phyloP scores from a whole-genome alignment of 371 early-diverging fungal genomes.

The Syncephalastrum monosporum region DNA sequence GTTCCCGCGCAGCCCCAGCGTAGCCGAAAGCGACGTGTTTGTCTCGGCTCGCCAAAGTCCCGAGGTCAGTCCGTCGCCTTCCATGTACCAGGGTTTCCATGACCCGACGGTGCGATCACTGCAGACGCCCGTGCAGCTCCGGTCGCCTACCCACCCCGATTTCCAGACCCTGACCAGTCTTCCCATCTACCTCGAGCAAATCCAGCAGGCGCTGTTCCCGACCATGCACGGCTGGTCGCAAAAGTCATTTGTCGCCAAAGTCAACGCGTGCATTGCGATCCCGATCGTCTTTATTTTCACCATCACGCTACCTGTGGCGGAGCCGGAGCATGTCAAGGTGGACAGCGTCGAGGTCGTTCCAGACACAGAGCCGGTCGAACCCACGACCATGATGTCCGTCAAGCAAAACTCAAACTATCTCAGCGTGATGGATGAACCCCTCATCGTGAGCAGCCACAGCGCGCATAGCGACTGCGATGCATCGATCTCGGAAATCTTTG shows the following conservation, averaged over 20 bases:
- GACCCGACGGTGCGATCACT: neutral
- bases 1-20: conserved; percentile 16
- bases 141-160: no score
- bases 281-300: conserved; percentile 57
- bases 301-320: conserved; percentile 63
- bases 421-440: no score
- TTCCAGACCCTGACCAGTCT: no score
- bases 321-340: conserved; percentile 35
- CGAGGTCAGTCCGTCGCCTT: conserved; percentile 14
- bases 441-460: neutral
- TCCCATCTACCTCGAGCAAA: no score
- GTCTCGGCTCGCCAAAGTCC: conserved; percentile 31
- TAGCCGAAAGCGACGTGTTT: conserved; percentile 27
- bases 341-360: conserved; percentile 31
- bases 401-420: neutral
- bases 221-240: conserved; percentile 51
- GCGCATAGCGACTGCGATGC: conserved; percentile 4
- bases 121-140: neutral
- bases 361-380: conserved; percentile 1
- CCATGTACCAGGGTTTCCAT: conserved; percentile 8
- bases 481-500: conserved; percentile 5
- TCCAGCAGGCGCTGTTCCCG: conserved; percentile 43
- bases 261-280: conserved; percentile 49
- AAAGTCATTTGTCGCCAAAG: conserved; percentile 44
- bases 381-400: conserved; percentile 4